These are phyloP conservation scores for Phytophthora pseudosyringae DNA, from an alignment of 352 stramenopile species.

Conservation along the genomic window DNA sequence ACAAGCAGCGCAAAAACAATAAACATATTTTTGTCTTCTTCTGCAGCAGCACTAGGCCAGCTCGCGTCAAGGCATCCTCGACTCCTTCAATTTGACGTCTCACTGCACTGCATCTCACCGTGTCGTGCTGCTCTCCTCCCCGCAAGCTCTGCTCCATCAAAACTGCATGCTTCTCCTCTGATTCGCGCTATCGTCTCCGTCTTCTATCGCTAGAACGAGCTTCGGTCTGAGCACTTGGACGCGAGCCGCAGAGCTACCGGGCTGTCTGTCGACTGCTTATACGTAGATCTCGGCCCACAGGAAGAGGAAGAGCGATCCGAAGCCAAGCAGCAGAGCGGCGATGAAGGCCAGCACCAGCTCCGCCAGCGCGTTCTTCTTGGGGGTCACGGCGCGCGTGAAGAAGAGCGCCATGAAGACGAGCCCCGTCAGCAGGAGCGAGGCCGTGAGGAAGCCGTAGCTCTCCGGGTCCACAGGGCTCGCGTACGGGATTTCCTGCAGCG, in stretches of 20 bases:
- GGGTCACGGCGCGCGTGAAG: conserved; percentile 77
- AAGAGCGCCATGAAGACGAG: conserved; percentile 85
- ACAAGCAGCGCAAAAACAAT: conserved; percentile 40
- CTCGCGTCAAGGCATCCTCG: not conserved
- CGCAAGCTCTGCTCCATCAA: conserved; percentile 10
- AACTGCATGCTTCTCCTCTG: conserved; percentile 19
- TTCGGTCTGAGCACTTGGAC: conserved; percentile 6
- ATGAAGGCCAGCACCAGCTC: conserved; percentile 75
- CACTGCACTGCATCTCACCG: not conserved
- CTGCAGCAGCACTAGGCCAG: conserved; percentile 10
- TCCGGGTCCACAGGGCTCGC: conserved; percentile 78
- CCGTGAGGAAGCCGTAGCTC: conserved; percentile 70
- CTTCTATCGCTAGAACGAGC: conserved; percentile 29
- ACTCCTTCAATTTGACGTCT: conserved; percentile 14
- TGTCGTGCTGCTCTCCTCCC: not conserved
- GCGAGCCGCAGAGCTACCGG: not conserved
- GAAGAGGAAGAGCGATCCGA: conserved; percentile 87
- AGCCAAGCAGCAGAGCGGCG: conserved; percentile 75
- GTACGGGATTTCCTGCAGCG: conserved; percentile 80
- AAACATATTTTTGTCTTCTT: conserved; percentile 43
- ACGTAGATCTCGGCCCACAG: conserved; percentile 91
- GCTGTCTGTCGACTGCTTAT: conserved; percentile 36
- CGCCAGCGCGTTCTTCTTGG: conserved; percentile 80
- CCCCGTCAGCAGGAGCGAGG: conserved; percentile 63
- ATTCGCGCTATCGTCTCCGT: not conserved